Evolutionary conservation across 371 early-diverging fungal genomes (phyloP).

Genomic region (Blakeslea trispora): DNA sequence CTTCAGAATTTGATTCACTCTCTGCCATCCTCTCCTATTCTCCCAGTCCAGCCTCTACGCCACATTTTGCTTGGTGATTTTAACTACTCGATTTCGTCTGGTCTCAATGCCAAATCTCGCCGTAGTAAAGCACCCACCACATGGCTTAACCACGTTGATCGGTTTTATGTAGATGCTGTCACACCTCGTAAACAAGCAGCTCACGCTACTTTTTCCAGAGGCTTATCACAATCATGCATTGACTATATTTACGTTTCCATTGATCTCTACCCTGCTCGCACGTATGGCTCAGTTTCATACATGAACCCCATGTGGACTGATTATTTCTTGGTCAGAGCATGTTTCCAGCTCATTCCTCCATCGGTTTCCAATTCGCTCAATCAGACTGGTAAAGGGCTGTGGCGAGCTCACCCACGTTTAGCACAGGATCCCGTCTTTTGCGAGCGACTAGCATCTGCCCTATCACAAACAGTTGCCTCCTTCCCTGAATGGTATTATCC

Average conservation of each 20-base stretch:
- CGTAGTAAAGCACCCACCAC: slow-evolving; percentile 3
- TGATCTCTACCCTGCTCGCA: not conserved
- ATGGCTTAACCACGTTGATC: slow-evolving; percentile 3
- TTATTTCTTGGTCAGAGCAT: slow-evolving; percentile 3
- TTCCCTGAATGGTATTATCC: not conserved
- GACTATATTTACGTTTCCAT: slow-evolving; percentile 9
- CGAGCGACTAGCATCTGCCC: not conserved
- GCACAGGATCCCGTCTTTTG: slow-evolving; percentile 1
- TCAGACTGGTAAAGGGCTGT: slow-evolving; percentile 16
- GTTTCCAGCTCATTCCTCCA: slow-evolving; percentile 1
- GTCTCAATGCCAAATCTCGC: not conserved
- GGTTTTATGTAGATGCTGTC: not conserved
- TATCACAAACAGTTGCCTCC: not conserved
- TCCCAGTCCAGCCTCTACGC: not conserved
- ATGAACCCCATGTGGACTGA: slow-evolving; percentile 16
- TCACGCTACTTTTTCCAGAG: slow-evolving; percentile 8
- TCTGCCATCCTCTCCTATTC: not conserved
- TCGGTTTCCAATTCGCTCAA: not conserved
- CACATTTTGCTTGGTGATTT: slow-evolving; percentile 15
- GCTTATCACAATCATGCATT: slow-evolving; percentile 8
- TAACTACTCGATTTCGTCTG: slow-evolving; percentile 7
- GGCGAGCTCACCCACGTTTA: slow-evolving; percentile 18
- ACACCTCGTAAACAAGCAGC: not conserved
- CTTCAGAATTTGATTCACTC: not conserved
- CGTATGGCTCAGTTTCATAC: not conserved